Evolutionary conservation across 2,329 filamentous ascomycete species (phyloP).

Genomic region (Thermothelomyces thermophilus): DNA sequence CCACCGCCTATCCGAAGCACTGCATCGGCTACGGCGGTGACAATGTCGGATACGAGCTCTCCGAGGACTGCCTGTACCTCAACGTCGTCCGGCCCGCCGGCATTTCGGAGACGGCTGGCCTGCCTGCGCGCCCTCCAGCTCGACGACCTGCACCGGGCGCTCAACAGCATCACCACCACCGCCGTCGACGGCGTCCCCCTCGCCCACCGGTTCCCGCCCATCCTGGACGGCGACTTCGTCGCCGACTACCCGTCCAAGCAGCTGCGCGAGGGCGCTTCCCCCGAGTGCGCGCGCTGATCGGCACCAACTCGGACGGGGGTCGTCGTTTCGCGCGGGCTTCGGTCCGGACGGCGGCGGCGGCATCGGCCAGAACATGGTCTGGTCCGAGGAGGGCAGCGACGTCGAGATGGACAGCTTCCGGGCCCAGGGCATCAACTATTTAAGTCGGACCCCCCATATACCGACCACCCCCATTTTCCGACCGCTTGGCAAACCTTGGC

Average conservation of each 20-base stretch:
- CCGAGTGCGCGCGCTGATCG: constrained; percentile 32
- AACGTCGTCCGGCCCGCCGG: constrained; percentile 53
- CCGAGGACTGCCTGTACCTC: constrained; percentile 56
- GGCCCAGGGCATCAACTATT: constrained; percentile 5
- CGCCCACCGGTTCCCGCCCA: constrained; percentile 20
- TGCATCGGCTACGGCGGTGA: constrained; percentile 8
- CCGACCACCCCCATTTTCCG: too few species aligned
- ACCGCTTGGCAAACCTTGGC: too few species aligned
- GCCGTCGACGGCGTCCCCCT: not conserved
- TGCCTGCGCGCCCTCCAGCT: constrained; percentile 28
- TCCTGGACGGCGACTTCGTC: constrained; percentile 34
- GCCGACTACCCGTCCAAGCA: constrained; percentile 28
- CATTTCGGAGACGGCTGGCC: constrained; percentile 28
- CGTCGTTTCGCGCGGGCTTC: not conserved
- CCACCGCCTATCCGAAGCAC: not conserved
- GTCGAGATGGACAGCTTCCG: constrained; percentile 4
- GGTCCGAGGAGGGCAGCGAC: constrained; percentile 4
- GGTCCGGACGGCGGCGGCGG: constrained; percentile 1
- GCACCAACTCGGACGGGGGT: constrained; percentile 32
- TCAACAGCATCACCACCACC: constrained; percentile 7
- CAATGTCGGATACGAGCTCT: constrained; percentile 7
- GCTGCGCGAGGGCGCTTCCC: constrained; percentile 28
- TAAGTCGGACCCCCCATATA: too few species aligned
- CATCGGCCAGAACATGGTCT: constrained; percentile 2
- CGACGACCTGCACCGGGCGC: constrained; percentile 25